Conservation (phyloP, 2,329 filamentous ascomycete genomes). For the Ploettnerulaceae sp. region DNA sequence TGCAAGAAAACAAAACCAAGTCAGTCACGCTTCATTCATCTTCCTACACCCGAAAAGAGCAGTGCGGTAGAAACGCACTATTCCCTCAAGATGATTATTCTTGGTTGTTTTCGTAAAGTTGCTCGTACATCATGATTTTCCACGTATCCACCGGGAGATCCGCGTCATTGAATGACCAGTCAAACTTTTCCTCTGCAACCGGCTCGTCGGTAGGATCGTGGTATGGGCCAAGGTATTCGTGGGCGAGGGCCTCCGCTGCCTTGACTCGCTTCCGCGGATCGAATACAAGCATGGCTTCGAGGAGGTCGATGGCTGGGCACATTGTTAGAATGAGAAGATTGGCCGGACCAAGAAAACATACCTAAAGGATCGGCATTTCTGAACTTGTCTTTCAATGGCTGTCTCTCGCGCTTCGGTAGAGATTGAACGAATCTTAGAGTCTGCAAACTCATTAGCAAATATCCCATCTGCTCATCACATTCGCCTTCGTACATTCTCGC, state of each 20-base stretch:
- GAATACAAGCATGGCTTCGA: conserved; percentile 97
- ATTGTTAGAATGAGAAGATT: conserved; percentile 29
- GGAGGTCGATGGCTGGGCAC: conserved; percentile 73
- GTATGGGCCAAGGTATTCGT: conserved; percentile 93
- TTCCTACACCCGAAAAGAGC: conserved; percentile 14
- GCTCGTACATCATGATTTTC: conserved; percentile 98
- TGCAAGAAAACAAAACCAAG: conserved; percentile 39
- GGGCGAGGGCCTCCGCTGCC: conserved; percentile 76
- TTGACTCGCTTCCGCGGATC: conserved; percentile 95
- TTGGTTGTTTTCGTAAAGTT: conserved; percentile 31
- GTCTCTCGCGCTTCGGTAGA: conserved; percentile 87
- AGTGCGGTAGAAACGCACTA: conserved; percentile 22
- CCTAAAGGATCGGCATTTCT: conserved; percentile 86
- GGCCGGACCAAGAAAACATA: conserved; percentile 36
- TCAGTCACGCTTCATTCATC: conserved; percentile 30
- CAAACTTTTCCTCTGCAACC: conserved; percentile 92
- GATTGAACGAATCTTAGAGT: conserved; percentile 97
- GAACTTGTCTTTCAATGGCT: conserved; percentile 84
- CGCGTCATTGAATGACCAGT: conserved; percentile 99
- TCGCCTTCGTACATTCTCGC: conserved; percentile 72
- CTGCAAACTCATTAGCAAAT: conserved; percentile 43
- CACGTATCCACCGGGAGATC: conserved; percentile 98
- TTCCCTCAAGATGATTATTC: conserved; percentile 23
- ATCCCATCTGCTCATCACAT: background rate
- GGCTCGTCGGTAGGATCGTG: conserved; percentile 97